Conservation (phyloP, 495 filamentous ascomycete species). For the Saxophila tyrrhenica region DNA sequence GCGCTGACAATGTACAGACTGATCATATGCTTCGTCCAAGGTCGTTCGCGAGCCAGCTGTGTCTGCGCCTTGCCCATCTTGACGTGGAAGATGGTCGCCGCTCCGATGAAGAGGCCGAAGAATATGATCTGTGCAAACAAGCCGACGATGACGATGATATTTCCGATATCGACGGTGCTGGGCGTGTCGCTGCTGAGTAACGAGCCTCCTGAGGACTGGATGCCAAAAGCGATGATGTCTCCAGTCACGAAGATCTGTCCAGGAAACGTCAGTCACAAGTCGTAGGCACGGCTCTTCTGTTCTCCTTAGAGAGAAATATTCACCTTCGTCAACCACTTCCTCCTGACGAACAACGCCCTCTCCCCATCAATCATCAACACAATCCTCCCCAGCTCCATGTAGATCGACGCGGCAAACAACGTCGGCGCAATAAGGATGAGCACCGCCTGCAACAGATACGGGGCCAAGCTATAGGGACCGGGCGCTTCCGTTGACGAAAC, state of each 20-base stretch:
- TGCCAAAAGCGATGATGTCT: conserved; percentile 16
- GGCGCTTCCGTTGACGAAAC: conserved; percentile 13
- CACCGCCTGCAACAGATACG: conserved; percentile 26
- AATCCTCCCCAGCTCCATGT: conserved; percentile 20
- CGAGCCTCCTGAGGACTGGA: conserved; percentile 15
- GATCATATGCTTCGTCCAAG: conserved; percentile 29
- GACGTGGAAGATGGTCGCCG: conserved; percentile 12
- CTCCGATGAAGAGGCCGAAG: conserved; percentile 20
- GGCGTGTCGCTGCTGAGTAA: conserved; percentile 10
- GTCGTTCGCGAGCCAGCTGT: conserved; percentile 1
- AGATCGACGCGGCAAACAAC: conserved; percentile 18
- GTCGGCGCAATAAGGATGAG: conserved; percentile 20
- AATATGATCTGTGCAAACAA: conserved; percentile 18
- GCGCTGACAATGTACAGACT: conserved; percentile 32
- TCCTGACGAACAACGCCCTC: conserved; percentile 12
- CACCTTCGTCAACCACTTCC: conserved; percentile 12
- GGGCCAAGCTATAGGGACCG: conserved; percentile 14
- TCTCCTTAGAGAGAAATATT: too few species aligned
- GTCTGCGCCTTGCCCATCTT: conserved; percentile 8
- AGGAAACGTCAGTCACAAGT: too few species aligned
- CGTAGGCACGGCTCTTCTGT: too few species aligned
- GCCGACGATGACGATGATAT: conserved; percentile 16
- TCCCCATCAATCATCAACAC: conserved; percentile 13
- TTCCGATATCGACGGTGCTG: conserved; percentile 3
- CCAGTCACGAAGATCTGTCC: conserved; percentile 11